These are phyloP conservation scores for Naganishia cerealis DNA, from an alignment of 1,284 basidiomycete genomes.

Conservation along the genomic window DNA sequence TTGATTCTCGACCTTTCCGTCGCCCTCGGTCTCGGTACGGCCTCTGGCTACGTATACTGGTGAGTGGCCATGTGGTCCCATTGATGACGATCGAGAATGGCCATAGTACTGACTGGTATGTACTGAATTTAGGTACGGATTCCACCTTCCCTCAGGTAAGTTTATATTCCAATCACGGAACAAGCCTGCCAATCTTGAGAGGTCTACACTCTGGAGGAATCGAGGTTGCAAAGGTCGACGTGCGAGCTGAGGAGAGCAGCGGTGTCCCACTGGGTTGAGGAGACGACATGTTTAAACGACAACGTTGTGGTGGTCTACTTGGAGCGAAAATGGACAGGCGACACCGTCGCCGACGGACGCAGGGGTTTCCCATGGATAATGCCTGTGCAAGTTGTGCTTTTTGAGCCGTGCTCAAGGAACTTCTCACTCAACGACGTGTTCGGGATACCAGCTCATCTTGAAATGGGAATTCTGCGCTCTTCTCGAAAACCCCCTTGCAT, in stretches of 20 bases:
- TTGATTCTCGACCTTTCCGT: conserved; percentile 75
- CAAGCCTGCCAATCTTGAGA: background rate
- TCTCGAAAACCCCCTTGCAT: background rate
- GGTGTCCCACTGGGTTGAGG: too few relatives aligned
- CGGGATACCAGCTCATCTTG: conserved; percentile 1
- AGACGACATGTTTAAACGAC: too few relatives aligned
- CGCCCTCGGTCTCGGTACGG: conserved; percentile 69
- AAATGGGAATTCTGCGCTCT: background rate
- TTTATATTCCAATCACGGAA: conserved; percentile 3
- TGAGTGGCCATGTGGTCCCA: conserved; percentile 54
- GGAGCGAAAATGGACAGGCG: too few relatives aligned
- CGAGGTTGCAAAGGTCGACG: background rate
- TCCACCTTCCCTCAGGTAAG: conserved; percentile 71
- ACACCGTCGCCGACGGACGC: too few relatives aligned
- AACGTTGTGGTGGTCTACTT: too few relatives aligned
- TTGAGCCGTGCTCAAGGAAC: background rate
- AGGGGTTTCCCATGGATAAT: too few relatives aligned
- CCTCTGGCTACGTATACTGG: conserved; percentile 75
- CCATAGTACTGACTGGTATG: conserved; percentile 42
- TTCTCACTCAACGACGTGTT: conserved; percentile 23
- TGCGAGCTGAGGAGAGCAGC: background rate
- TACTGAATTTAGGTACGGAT: conserved; percentile 65
- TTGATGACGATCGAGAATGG: conserved; percentile 54
- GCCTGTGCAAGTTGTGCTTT: conserved; percentile 33
- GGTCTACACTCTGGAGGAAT: background rate